Base-by-base conservation (phyloP, 2,329 filamentous ascomycete genomes). In the Trichoderma koningii region DNA sequence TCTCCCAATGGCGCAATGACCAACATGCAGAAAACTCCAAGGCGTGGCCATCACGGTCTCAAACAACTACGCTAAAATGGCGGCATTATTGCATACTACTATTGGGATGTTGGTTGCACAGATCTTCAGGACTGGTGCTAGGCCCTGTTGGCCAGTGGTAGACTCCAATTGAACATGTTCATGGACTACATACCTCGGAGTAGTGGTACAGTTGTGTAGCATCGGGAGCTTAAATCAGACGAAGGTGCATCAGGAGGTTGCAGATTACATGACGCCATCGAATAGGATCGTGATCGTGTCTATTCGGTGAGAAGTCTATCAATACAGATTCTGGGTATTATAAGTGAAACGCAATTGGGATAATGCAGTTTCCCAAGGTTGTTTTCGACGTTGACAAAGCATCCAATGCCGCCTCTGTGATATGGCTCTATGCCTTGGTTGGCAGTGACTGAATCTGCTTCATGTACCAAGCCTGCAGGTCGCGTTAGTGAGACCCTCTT, bases 31-130 rank as follows among this genome's bases (percentile, higher is more conserved):
- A 38, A 28, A 45, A 30, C 19, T 19, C 44, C 21, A 48, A 6
- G 34, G 47, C 45, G 44, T 41, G 53, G 51, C 15, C 17, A 21
- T 45, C 28, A 34, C 12, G n/a, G 34, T 26, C 26, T 23, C 45
- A 21, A 64, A 42, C 19, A 68, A 65, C 23, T 30, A 62, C 42
- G 59, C 66, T 65, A 67, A 69, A 69, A 69, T 69, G 66, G 65
- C 62, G 68, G 66, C 61, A 68, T 62, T 5, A n/a, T 30, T 51
- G n/a, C 17, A n/a, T 17, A 15, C 17, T 17, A 15, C 17, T 26
- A 23, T 23, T 23, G 21, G 21, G 17, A n/a, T 19, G 6, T 42
- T 61, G 57, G 57, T 44, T 17, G 17, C 47, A 52, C 47, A 21
- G 47, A 52, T 51, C 34, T 61, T 14, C 7, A 12, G 21, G 21